phyloP scores from a whole-genome alignment of 345 rosid species.

The Hypericum perforatum region DNA sequence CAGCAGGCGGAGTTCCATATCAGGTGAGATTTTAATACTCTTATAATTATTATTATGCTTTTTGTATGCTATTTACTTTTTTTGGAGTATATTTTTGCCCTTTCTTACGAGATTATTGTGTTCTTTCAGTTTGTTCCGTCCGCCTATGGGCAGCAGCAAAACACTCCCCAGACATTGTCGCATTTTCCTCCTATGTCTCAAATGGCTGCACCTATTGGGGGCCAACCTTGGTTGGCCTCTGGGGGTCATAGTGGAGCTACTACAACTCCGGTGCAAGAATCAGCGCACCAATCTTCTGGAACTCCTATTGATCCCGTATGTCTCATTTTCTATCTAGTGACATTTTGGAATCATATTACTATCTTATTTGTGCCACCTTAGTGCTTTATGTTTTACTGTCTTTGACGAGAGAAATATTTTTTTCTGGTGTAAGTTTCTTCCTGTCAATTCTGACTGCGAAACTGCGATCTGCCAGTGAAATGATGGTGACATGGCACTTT shows the following conservation, averaged over 20 bases:
- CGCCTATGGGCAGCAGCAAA: constrained; percentile 59
- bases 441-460: too few species aligned
- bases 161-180: constrained; percentile 28
- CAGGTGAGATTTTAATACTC: too few species aligned
- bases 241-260: constrained; percentile 42
- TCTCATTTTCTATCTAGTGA: constrained; percentile 4
- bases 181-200: constrained; percentile 52
- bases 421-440: too few species aligned
- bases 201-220: constrained; percentile 40
- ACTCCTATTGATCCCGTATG: constrained; percentile 52
- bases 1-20: too few species aligned
- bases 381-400: not conserved
- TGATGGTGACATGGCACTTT: too few species aligned
- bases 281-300: constrained; percentile 45
- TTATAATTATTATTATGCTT: too few species aligned
- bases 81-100: constrained; percentile 8
- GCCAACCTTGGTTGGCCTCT: constrained; percentile 57
- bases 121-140: constrained; percentile 47
- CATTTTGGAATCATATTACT: not conserved
- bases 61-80: constrained; percentile 1
- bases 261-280: constrained; percentile 38
- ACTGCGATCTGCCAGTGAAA: too few species aligned
- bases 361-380: not conserved
- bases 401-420: too few species aligned
- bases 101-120: constrained; percentile 7